Percentiles rank a stretch among this genome's conserved stretches.
phyloP scores from a whole-genome alignment of 306 rosid genomes.

The Coriaria nepalensis region DNA sequence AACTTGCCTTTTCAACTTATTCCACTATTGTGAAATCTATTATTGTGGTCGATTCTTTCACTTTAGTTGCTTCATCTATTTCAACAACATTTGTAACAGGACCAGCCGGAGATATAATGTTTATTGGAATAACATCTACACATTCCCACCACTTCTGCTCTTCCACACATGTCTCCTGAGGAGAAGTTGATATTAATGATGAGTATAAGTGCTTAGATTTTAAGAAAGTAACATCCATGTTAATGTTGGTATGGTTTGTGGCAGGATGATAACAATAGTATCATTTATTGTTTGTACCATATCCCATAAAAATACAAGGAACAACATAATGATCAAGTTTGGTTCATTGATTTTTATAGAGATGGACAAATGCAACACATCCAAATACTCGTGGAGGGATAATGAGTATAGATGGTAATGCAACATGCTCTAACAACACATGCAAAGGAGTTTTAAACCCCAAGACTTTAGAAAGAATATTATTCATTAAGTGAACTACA shows the following conservation, averaged over 20 bases:
- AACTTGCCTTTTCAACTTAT: too few relatives aligned
- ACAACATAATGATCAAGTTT: constrained; percentile 6
- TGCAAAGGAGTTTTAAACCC: neutral
- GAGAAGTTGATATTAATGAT: constrained; percentile 4
- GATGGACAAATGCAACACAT: constrained; percentile 4
- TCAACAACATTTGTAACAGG: too few relatives aligned
- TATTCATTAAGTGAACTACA: neutral
- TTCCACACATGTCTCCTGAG: constrained; percentile 1
- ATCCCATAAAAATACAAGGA: neutral
- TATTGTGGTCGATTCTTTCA: too few relatives aligned
- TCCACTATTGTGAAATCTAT: too few relatives aligned
- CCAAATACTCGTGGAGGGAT: neutral
- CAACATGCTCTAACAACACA: neutral
- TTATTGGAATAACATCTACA: too few relatives aligned
- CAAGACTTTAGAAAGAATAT: neutral
- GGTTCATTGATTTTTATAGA: constrained; percentile 9
- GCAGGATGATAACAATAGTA: constrained; percentile 3
- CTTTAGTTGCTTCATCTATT: too few relatives aligned
- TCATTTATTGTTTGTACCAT: neutral
- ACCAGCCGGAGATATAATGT: too few relatives aligned
- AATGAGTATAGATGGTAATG: neutral
- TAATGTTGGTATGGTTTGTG: neutral
- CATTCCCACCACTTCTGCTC: neutral
- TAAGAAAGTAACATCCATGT: constrained; percentile 4
- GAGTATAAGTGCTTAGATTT: too few relatives aligned